These are phyloP conservation scores for Potentilla sterilis DNA, from an alignment of 306 rosid species.

Conservation along the genomic window DNA sequence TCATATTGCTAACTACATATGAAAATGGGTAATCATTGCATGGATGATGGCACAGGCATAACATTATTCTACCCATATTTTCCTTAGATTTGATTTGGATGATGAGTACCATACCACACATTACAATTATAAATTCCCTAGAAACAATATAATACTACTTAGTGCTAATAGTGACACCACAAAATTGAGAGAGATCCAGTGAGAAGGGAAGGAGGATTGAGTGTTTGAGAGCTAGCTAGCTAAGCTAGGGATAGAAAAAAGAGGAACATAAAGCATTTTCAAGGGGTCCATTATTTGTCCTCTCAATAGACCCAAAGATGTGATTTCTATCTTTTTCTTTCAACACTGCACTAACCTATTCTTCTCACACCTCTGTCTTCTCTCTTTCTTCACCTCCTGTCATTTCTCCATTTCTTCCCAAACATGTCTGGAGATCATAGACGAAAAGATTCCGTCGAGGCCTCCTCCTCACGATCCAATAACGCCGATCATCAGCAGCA, in stretches of 20 bases:
- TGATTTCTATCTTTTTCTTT: slow-evolving; percentile 68
- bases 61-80: neutral
- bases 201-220: slow-evolving; percentile 1
- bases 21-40: slow-evolving; percentile 43
- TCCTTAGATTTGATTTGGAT: slow-evolving; percentile 3
- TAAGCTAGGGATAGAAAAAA: slow-evolving; percentile 14
- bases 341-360: slow-evolving; percentile 48
- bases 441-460: slow-evolving; percentile 43
- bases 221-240: slow-evolving; percentile 1
- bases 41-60: slow-evolving; percentile 33
- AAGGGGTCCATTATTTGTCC: slow-evolving; percentile 77
- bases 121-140: neutral
- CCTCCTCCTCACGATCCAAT: slow-evolving; percentile 34
- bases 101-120: neutral
- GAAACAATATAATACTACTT: slow-evolving; percentile 17
- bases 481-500: slow-evolving; percentile 22
- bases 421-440: slow-evolving; percentile 47
- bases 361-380: slow-evolving; percentile 16
- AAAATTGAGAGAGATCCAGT: slow-evolving; percentile 9
- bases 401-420: slow-evolving; percentile 22
- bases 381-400: slow-evolving; percentile 12
- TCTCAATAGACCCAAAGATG: slow-evolving; percentile 69
- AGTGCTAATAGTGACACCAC: slow-evolving; percentile 35
- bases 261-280: slow-evolving; percentile 57
- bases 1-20: neutral